Evolutionary conservation across 2,329 filamentous ascomycete genomes (phyloP).

Genomic region (Monilinia fructicola): DNA sequence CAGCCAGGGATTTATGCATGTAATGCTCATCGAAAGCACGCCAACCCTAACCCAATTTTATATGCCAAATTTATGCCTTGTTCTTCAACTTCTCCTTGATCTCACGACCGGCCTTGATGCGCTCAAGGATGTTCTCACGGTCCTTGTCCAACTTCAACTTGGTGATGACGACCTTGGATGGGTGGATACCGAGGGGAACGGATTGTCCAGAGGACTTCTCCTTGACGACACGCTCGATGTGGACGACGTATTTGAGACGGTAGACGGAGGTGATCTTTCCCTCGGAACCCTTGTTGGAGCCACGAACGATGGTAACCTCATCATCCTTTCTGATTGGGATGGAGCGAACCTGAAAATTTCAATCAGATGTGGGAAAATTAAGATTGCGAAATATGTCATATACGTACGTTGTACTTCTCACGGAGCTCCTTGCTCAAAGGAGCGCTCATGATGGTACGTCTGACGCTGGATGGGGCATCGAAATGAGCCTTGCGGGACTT

Average conservation of each 20-base stretch:
- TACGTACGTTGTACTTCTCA: slow-evolving; percentile 95
- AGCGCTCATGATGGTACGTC: slow-evolving; percentile 96
- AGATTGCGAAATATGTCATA: not conserved
- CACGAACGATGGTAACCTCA: slow-evolving; percentile 89
- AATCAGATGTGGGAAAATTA: slow-evolving; percentile 23
- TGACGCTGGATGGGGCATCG: slow-evolving; percentile 87
- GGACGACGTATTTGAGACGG: slow-evolving; percentile 96
- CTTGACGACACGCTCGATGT: slow-evolving; percentile 93
- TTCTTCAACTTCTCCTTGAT: slow-evolving; percentile 60
- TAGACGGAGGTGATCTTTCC: slow-evolving; percentile 98
- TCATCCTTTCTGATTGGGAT: slow-evolving; percentile 98
- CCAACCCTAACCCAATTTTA: slow-evolving; percentile 25
- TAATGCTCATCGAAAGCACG: slow-evolving; percentile 30
- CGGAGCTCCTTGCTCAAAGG: slow-evolving; percentile 94
- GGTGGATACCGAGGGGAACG: slow-evolving; percentile 90
- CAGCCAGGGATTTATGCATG: slow-evolving; percentile 26
- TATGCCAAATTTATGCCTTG: slow-evolving; percentile 35
- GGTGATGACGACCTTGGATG: slow-evolving; percentile 96
- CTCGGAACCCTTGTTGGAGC: slow-evolving; percentile 94
- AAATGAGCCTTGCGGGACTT: slow-evolving; percentile 99
- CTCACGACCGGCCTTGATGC: slow-evolving; percentile 79
- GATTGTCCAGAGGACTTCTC: slow-evolving; percentile 98
- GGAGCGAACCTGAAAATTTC: slow-evolving; percentile 74
- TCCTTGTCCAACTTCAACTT: slow-evolving; percentile 99
- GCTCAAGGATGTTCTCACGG: slow-evolving; percentile 82